Evolutionary conservation across 257 asterid genomes (phyloP).

Genomic region (Nicotiana paniculata): DNA sequence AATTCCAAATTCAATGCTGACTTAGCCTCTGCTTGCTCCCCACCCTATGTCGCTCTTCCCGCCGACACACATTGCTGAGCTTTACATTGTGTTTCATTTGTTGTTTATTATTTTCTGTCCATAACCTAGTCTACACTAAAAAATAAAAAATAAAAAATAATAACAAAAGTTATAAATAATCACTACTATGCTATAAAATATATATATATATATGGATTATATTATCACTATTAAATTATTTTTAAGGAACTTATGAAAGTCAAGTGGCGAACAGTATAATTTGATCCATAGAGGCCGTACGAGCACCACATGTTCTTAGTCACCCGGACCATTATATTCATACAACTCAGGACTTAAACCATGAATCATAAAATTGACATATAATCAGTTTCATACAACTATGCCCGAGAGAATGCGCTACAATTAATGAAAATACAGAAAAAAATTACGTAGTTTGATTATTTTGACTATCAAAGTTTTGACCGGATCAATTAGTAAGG

Average conservation of each 20-base stretch:
- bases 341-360: neutral
- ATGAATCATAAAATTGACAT: neutral
- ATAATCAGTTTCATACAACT: neutral
- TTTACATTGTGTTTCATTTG: no score
- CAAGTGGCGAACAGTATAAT: neutral
- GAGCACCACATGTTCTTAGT: conserved; percentile 8
- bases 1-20: no score
- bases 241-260: neutral
- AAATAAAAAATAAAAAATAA: no score
- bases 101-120: no score
- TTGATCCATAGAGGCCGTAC: neutral
- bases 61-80: no score
- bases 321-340: neutral
- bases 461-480: neutral
- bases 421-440: neutral
- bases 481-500: neutral
- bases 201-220: no score
- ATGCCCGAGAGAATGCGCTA: neutral
- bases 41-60: no score
- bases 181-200: no score
- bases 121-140: no score
- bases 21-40: no score
- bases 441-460: neutral
- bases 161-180: no score
- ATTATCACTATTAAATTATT: neutral